Conservation (phyloP, 2,329 filamentous ascomycete genomes). For the Sordariomycetes sp. region DNA sequence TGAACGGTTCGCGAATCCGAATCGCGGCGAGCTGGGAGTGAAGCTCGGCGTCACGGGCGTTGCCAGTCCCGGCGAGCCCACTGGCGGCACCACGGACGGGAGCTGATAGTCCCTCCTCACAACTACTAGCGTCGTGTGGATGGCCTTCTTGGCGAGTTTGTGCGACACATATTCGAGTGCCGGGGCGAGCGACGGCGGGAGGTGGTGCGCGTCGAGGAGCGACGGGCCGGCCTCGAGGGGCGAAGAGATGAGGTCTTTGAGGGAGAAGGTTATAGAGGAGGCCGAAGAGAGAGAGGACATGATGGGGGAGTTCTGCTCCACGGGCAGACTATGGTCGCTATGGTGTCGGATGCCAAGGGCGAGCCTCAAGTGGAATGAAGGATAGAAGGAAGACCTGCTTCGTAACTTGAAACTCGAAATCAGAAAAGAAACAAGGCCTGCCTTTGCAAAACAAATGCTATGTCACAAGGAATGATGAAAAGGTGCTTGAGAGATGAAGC, state of each 20-base stretch:
- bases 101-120: constrained; percentile 48
- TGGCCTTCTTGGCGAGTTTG: constrained; percentile 42
- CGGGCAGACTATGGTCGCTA: too few relatives aligned
- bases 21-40: constrained; percentile 15
- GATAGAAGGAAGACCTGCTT: too few relatives aligned
- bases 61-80: constrained; percentile 7
- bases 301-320: too few relatives aligned
- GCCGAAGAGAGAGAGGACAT: too few relatives aligned
- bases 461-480: too few relatives aligned
- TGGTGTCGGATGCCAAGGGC: too few relatives aligned
- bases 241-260: constrained; percentile 51
- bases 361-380: too few relatives aligned
- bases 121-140: constrained; percentile 49
- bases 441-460: too few relatives aligned
- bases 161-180: constrained; percentile 51
- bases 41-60: constrained; percentile 17
- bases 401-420: too few relatives aligned
- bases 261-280: too few relatives aligned
- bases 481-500: too few relatives aligned
- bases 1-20: constrained; percentile 19
- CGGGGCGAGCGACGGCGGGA: constrained; percentile 43
- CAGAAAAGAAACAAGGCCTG: too few relatives aligned
- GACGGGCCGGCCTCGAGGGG: constrained; percentile 55
- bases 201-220: constrained; percentile 45
- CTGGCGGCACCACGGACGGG: constrained; percentile 21